Percentiles rank a stretch among this genome's conserved stretches.
Evolutionary conservation across 371 early-diverging fungal genomes (phyloP).

Genomic region (Mortierella sp.): DNA sequence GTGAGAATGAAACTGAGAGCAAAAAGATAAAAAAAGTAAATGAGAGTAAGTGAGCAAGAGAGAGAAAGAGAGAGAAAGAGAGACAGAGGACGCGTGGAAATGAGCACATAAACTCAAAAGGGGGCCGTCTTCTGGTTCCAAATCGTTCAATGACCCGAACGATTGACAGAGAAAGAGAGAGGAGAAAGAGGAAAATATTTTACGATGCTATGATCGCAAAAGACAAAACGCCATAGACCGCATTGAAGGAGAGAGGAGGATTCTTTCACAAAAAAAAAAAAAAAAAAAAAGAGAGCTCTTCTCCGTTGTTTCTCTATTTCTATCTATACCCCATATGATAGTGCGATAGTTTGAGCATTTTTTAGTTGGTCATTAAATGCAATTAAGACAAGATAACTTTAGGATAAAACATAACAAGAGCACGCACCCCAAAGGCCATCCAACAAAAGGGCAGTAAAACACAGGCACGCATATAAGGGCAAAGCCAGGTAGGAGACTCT

Average conservation of each 20-base stretch:
- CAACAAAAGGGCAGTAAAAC: background rate
- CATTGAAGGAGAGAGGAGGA: background rate
- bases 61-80: background rate
- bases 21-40: slow-evolving; percentile 4
- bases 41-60: background rate
- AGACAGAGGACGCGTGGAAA: slow-evolving; percentile 4
- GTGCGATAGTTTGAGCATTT: background rate
- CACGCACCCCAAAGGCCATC: background rate
- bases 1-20: background rate
- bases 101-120: background rate
- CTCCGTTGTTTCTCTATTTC: background rate
- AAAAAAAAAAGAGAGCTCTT: too few relatives aligned
- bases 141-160: background rate
- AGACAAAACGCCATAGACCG: too few relatives aligned
- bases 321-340: background rate
- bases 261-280: background rate
- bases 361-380: background rate
- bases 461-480: background rate
- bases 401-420: slow-evolving; percentile 17
- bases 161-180: slow-evolving; percentile 2
- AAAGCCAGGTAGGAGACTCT: slow-evolving; percentile 2
- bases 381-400: slow-evolving; percentile 25
- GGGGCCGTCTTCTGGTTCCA: background rate
- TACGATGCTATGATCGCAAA: too few relatives aligned
- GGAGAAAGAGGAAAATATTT: background rate